Evolutionary conservation across 2,329 filamentous ascomycete species (phyloP).

Genomic region (Trichophyton mentagrophytes): DNA sequence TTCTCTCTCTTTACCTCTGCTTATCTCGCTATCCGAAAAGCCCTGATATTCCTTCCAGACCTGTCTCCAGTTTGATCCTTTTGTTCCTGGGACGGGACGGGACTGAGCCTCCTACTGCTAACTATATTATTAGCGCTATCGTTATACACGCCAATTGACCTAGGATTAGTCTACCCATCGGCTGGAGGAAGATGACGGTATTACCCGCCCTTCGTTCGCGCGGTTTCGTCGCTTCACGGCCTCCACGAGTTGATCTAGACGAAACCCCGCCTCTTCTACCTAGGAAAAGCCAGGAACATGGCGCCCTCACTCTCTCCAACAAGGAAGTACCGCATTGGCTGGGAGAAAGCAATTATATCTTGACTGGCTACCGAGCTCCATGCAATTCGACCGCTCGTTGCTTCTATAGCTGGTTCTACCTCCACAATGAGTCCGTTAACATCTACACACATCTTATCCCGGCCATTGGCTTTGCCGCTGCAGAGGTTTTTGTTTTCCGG

Average conservation of each 20-base stretch:
- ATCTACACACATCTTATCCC: conserved; percentile 62
- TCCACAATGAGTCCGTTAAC: conserved; percentile 59
- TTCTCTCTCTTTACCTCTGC: not conserved
- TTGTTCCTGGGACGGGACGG: not conserved
- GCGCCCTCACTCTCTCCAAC: conserved; percentile 32
- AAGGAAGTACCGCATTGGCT: conserved; percentile 42
- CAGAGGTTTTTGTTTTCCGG: conserved; percentile 8
- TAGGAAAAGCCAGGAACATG: not conserved
- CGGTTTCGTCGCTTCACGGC: not conserved
- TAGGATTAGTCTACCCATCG: not conserved
- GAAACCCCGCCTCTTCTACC: conserved; percentile 1
- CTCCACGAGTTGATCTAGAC: not conserved
- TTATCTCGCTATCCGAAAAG: too few species aligned
- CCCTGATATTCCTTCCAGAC: not conserved
- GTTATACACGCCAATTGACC: not conserved
- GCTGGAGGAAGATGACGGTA: not conserved
- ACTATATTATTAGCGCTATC: not conserved
- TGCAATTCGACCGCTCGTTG: conserved; percentile 49
- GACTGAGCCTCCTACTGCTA: not conserved
- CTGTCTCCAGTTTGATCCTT: not conserved
- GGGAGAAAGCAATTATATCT: conserved; percentile 57
- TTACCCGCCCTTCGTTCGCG: not conserved
- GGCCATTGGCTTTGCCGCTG: conserved; percentile 42
- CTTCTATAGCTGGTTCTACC: conserved; percentile 44
- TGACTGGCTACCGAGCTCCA: conserved; percentile 50